Percentiles rank a stretch among this genome's conserved stretches.
phyloP scores from a whole-genome alignment of 75 land plant genomes.

The Cunninghamia lanceolata region DNA sequence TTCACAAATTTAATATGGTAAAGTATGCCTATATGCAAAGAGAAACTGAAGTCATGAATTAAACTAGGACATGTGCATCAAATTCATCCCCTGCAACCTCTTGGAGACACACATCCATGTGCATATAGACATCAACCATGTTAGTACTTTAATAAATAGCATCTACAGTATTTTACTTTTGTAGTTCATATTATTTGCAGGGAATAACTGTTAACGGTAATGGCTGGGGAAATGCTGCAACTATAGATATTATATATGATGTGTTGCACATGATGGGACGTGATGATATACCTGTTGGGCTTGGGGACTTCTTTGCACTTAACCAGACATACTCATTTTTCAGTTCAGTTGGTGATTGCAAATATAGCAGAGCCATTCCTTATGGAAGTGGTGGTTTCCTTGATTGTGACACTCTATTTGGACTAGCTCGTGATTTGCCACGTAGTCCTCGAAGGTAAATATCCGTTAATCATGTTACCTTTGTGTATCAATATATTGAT shows the following conservation, averaged over 20 bases:
- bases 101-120: not conserved
- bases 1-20: not conserved
- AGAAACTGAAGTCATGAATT: not conserved
- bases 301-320: conserved; percentile 61
- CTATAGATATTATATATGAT: conserved; percentile 81
- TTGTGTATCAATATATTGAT: not conserved
- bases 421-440: conserved; percentile 72
- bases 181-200: conserved; percentile 22
- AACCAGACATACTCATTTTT: conserved; percentile 40
- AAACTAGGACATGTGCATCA: not conserved
- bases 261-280: conserved; percentile 94
- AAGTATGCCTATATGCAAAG: conserved; percentile 2
- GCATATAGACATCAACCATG: not conserved
- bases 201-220: conserved; percentile 65
- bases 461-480: not conserved
- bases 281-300: conserved; percentile 83
- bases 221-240: conserved; percentile 89
- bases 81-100: not conserved
- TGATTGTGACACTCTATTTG: conserved; percentile 83
- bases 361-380: conserved; percentile 68
- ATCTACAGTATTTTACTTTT: not conserved
- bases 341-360: conserved; percentile 57
- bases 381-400: conserved; percentile 72
- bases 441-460: conserved; percentile 80
- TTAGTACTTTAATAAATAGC: not conserved